Percentiles rank a stretch among this genome's conserved stretches.
These are phyloP conservation scores for Leccinum fuscescens DNA, from an alignment of 1,284 basidiomycete species.

Conservation along the genomic window DNA sequence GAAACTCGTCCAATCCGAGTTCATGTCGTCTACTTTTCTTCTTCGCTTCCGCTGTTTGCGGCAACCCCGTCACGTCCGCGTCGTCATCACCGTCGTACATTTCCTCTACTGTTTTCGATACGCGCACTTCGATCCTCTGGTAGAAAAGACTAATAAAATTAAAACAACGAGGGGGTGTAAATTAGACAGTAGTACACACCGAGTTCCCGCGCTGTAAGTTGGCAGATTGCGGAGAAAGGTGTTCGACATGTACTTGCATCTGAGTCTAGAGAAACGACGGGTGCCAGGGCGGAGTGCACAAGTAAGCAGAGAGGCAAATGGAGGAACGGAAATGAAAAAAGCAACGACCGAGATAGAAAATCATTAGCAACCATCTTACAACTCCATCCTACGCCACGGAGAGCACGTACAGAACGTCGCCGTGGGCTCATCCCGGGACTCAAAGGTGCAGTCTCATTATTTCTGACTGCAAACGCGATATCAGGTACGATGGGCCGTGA, in stretches of 20 bases:
- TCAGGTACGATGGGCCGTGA: slow-evolving; percentile 5
- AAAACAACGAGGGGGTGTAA: background rate
- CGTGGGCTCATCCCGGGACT: background rate
- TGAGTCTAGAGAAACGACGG: background rate
- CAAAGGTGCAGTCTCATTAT: background rate
- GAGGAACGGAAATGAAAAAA: background rate
- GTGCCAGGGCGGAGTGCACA: background rate
- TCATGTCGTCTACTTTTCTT: background rate
- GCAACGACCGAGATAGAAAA: background rate
- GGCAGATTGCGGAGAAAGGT: background rate
- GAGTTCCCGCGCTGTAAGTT: background rate
- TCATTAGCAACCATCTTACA: background rate
- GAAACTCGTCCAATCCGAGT: background rate
- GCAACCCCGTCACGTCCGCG: background rate
- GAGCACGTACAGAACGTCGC: slow-evolving; percentile 8
- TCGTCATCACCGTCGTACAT: background rate
- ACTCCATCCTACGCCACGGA: too few species aligned
- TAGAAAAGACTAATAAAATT: background rate
- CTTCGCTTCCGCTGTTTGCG: background rate
- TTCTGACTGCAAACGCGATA: background rate
- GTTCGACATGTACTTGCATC: background rate
- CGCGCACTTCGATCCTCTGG: background rate
- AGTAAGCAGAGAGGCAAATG: background rate
- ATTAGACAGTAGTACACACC: slow-evolving; percentile 10
- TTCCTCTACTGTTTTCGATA: background rate